phyloP scores from a whole-genome alignment of 306 rosid species.

The Casuarina glauca region DNA sequence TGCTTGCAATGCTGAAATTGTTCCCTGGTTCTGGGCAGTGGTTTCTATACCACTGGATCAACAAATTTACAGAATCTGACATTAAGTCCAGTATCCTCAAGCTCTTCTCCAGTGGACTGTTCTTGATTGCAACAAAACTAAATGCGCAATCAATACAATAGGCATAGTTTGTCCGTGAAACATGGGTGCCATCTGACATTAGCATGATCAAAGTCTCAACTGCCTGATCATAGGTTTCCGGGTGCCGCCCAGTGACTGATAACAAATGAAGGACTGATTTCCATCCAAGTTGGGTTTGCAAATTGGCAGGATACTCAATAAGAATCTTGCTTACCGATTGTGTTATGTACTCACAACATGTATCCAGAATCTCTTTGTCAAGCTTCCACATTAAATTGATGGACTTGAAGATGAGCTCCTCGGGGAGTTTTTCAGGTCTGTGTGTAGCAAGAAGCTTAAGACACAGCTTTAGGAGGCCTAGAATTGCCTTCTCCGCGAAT shows the following conservation, averaged over 20 bases:
- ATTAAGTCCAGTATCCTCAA: slow-evolving; percentile 63
- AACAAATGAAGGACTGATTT: slow-evolving; percentile 71
- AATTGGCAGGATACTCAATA: slow-evolving; percentile 62
- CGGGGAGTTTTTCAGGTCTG: slow-evolving; percentile 54
- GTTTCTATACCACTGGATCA: slow-evolving; percentile 65
- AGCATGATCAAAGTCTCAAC: slow-evolving; percentile 64
- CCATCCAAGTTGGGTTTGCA: slow-evolving; percentile 80
- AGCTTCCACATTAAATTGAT: slow-evolving; percentile 91
- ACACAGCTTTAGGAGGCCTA: slow-evolving; percentile 64
- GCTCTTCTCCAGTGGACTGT: slow-evolving; percentile 81
- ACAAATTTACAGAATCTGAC: slow-evolving; percentile 56
- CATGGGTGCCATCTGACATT: slow-evolving; percentile 51
- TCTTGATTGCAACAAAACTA: slow-evolving; percentile 68
- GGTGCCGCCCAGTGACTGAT: slow-evolving; percentile 65
- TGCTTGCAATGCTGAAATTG: slow-evolving; percentile 45
- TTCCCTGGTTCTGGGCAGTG: slow-evolving; percentile 59
- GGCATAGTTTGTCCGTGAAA: slow-evolving; percentile 57
- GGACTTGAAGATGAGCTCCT: slow-evolving; percentile 85
- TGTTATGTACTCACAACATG: slow-evolving; percentile 56
- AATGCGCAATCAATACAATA: slow-evolving; percentile 75
- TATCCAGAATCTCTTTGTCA: slow-evolving; percentile 79
- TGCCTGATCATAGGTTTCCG: slow-evolving; percentile 69
- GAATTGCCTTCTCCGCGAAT: slow-evolving; percentile 71
- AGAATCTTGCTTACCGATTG: slow-evolving; percentile 56
- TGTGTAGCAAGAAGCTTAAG: slow-evolving; percentile 52